Evolutionary conservation across 2,329 filamentous ascomycete species (phyloP).

Genomic region (Lecanosticta acicola): DNA sequence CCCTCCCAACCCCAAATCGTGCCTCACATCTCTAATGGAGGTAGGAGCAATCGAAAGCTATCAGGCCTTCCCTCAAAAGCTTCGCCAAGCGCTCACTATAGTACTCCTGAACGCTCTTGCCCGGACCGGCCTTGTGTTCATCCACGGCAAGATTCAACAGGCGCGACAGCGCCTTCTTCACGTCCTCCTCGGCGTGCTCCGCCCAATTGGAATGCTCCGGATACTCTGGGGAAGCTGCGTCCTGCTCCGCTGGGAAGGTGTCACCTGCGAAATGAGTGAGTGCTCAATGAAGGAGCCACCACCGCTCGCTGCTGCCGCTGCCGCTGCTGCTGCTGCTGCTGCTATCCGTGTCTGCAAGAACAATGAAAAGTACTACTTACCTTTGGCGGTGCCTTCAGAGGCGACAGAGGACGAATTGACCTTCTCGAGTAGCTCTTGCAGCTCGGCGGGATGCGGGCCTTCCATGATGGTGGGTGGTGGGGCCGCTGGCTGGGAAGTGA

Average conservation of each 20-base stretch:
- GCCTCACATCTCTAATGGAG: conserved; percentile 14
- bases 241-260: background rate
- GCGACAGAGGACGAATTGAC: background rate
- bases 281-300: no score
- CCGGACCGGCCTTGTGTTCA: conserved; percentile 24
- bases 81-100: conserved; percentile 28
- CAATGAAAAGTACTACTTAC: no score
- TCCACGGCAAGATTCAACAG: conserved; percentile 31
- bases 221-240: conserved; percentile 2
- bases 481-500: no score
- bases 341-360: background rate
- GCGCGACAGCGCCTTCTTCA: conserved; percentile 26
- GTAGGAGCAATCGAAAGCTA: conserved; percentile 21
- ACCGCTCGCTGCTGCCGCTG: background rate
- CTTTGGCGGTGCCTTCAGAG: background rate
- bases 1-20: no score
- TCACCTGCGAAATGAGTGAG: no score
- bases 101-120: conserved; percentile 24
- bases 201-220: conserved; percentile 30
- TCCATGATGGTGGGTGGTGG: no score
- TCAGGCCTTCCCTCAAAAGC: conserved; percentile 21
- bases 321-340: conserved; percentile 1
- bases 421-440: background rate
- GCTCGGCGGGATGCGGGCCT: no score
- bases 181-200: conserved; percentile 28